These are phyloP conservation scores for Pyrenochaeta sp. DNA, from an alignment of 2,329 filamentous ascomycete species.

Conservation along the genomic window DNA sequence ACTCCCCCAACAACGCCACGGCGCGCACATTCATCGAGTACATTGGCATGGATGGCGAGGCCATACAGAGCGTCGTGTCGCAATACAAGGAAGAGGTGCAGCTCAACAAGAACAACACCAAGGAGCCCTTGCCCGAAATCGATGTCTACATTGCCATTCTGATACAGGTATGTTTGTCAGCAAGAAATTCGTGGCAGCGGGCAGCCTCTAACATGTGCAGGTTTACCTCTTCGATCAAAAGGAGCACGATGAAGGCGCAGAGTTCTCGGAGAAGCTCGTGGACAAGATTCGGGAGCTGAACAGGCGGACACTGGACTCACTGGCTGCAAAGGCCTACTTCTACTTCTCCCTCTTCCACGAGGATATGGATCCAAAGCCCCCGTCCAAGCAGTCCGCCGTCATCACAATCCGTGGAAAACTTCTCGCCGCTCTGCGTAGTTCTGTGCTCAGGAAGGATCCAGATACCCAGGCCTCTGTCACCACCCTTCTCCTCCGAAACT, in stretches of 20 bases:
- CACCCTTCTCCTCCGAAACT: constrained; percentile 92
- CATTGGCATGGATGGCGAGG: constrained; percentile 71
- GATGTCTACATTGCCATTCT: constrained; percentile 89
- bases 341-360: constrained; percentile 97
- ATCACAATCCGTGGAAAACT: constrained; percentile 86
- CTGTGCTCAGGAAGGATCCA: constrained; percentile 94
- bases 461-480: constrained; percentile 98
- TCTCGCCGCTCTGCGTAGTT: constrained; percentile 86
- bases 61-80: constrained; percentile 62
- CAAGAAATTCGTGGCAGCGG: no score
- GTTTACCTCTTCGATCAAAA: constrained; percentile 89
- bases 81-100: constrained; percentile 71
- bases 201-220: constrained; percentile 57
- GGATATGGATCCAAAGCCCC: constrained; percentile 84
- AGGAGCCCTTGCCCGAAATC: constrained; percentile 84
- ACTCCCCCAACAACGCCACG: constrained; percentile 70
- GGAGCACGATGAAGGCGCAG: constrained; percentile 77
- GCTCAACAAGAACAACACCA: constrained; percentile 67
- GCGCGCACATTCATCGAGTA: constrained; percentile 75
- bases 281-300: constrained; percentile 89
- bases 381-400: constrained; percentile 86
- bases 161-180: constrained; percentile 45
- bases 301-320: constrained; percentile 89
- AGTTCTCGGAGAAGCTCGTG: constrained; percentile 84
- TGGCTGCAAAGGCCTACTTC: constrained; percentile 96